Conservation (phyloP, 139 green algal genomes). For the Pseudopediastrum boryanum region DNA sequence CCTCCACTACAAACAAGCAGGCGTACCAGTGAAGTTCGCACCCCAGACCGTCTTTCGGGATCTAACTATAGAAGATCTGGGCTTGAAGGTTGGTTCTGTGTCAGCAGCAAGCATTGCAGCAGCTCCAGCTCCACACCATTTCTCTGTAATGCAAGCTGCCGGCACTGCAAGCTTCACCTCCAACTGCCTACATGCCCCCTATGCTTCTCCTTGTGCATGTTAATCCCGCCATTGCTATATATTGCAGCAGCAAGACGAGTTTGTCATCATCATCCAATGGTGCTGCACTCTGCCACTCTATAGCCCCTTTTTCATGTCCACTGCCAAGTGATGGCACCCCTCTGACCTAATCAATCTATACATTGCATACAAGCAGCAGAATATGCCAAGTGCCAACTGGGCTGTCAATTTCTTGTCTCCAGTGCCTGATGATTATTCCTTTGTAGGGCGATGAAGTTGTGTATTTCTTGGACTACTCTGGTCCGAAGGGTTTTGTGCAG, state of each 20-base stretch:
- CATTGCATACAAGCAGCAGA: not conserved
- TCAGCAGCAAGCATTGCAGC: not conserved
- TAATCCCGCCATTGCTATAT: no score
- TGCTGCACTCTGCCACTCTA: no score
- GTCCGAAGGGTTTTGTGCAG: constrained; percentile 43
- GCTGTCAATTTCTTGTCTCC: no score
- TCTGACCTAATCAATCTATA: not conserved
- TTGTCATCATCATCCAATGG: no score
- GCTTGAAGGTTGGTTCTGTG: constrained; percentile 8
- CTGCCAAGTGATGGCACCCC: no score
- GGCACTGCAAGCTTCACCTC: no score
- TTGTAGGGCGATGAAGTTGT: constrained; percentile 29
- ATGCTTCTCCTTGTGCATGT: no score
- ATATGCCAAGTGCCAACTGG: no score
- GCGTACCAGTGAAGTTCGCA: not conserved
- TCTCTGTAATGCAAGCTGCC: no score
- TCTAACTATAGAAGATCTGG: not conserved
- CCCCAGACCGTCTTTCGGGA: constrained; percentile 6
- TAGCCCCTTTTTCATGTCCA: not conserved
- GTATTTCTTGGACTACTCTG: constrained; percentile 51
- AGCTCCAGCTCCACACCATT: no score
- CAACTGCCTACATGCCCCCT: no score
- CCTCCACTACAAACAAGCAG: constrained; percentile 23
- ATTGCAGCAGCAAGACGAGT: no score
- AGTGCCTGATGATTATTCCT: not conserved